Base-by-base conservation (phyloP, 2,329 filamentous ascomycete species). In the Penicillium freii region DNA sequence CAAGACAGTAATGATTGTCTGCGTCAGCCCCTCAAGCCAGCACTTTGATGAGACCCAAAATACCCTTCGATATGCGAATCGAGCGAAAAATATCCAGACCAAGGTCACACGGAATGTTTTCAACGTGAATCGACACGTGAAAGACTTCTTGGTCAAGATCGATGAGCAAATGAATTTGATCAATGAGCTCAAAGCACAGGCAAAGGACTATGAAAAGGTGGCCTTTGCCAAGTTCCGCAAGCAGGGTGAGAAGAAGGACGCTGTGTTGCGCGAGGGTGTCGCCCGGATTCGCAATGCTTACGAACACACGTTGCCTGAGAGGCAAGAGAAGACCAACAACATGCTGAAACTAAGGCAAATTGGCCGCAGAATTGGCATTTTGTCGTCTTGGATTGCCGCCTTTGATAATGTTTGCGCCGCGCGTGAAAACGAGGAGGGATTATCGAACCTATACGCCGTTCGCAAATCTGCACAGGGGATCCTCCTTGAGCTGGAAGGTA, bases 1-100 rank as follows among this genome's bases (percentile, higher is more conserved):
- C 82, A 95, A 92, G 77, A 99, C 94, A 0, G 94, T 99, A 73
- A 99, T 99, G 94, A 97, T 99, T 73, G 94, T 99, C 27, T 99
- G 94, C 69, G 91, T 99, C 53, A 97, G 92, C 66, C 94, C 94
- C 1, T 97, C 92, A 0, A 97, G 94, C 69, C 89, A 90, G 5
- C 94, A 99, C 76, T 99, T 94, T 67, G 94, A 99, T 74, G 94
- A 99, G 77, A 97, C 93, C 0, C 94, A 99, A 69, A 99, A 99
- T 75, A 99, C 94, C 0, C 82, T 99, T 19, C 90, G 95, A 67
- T 99, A 99, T 70, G 94, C 94, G 49, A 97, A 99, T 75, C 85
- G 94, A 65, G 94, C 94, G 58, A 99, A 99, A 84, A 99, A 99
- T 70, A 99, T 99, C 71, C 95, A 97, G 78, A 99, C 94, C 58